Conservation (phyloP, 345 rosid genomes). For the Bruguiera gymnorhiza region DNA sequence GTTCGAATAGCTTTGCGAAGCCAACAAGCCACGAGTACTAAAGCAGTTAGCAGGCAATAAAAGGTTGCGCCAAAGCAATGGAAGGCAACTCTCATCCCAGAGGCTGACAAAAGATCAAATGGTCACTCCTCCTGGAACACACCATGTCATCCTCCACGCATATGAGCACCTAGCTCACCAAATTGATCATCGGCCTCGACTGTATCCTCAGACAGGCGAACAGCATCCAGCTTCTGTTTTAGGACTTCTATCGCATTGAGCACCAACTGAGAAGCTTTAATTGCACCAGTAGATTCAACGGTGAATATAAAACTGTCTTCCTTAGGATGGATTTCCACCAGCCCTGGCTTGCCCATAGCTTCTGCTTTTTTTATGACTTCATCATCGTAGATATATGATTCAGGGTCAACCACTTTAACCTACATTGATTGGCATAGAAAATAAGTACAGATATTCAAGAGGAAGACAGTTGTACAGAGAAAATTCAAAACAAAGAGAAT, state of each 20-base stretch:
- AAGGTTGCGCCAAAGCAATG: neutral
- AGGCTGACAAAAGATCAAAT: conserved; percentile 3
- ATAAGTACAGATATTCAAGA: neutral
- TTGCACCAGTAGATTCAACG: conserved; percentile 87
- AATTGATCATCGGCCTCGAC: conserved; percentile 97
- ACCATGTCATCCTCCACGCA: conserved; percentile 75
- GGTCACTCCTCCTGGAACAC: neutral
- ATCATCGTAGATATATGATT: conserved; percentile 88
- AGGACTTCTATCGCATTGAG: conserved; percentile 82
- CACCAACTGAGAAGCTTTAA: conserved; percentile 85
- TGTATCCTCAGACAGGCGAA: conserved; percentile 84
- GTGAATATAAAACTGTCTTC: conserved; percentile 87
- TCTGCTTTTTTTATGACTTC: conserved; percentile 88
- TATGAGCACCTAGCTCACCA: conserved; percentile 96
- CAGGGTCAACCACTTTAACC: conserved; percentile 80
- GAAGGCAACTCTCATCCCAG: neutral
- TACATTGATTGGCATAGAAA: conserved; percentile 13
- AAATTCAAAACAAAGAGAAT: neutral
- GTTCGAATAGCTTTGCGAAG: too few relatives aligned
- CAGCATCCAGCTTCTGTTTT: conserved; percentile 89
- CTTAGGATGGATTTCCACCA: conserved; percentile 76
- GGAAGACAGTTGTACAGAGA: neutral
- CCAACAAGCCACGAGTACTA: neutral
- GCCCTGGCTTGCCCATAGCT: conserved; percentile 91
- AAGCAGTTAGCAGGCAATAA: neutral